Evolutionary conservation across 2,329 filamentous ascomycete genomes (phyloP), one percentile per base, ranked within the genome.

Genomic region (Verticillium dahliae): DNA sequence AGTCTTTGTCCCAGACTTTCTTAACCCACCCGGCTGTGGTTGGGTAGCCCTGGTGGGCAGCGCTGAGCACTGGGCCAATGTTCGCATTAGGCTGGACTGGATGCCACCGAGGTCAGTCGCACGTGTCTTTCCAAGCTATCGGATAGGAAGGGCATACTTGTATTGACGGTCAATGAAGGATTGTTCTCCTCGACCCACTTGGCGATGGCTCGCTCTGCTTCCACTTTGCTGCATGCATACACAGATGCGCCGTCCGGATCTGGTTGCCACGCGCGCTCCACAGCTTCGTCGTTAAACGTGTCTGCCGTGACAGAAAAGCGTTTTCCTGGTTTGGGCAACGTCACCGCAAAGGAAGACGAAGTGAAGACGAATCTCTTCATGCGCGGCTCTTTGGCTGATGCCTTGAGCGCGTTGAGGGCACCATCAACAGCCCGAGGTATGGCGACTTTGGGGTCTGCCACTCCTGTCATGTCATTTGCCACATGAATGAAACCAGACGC

Each of bases 361-460:
- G 76, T 79, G 39, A 75, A 65, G 4, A 81, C 75, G 34, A 81
- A 74, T 1, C 75, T 70, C 60, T 72, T 74, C 0, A 82, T 69
- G 5, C 69, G 69, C 0, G 73, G 64, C 31, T 75, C 70, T 0
- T 60, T 63, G 15, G 68, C 67, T 0, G 78, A 76, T 0, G 76
- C 68, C 7, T 75, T 70, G 6, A 80, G 65, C 10, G 75, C 63
- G 9, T 65, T 62, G 1, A 68, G 35, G 0, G 72, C 67, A 15
- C 71, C 72, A 0, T 63, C 56, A 1, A 80, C 63, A 2, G 68
- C 69, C 0, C 55, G 45, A 1, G 76, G 71, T n/a, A 81, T 75
- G 14, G 77, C 75, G 1, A 70, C 67, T 81, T 72, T 1, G 71
- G 54, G 65, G 11, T 67, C 65, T 18, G 78, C 67, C 0, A 64